A percentile compares a stretch with the other conserved stretches of the same genome.
Evolutionary conservation across 345 rosid species (phyloP).

Genomic region (Acer saccharum): DNA sequence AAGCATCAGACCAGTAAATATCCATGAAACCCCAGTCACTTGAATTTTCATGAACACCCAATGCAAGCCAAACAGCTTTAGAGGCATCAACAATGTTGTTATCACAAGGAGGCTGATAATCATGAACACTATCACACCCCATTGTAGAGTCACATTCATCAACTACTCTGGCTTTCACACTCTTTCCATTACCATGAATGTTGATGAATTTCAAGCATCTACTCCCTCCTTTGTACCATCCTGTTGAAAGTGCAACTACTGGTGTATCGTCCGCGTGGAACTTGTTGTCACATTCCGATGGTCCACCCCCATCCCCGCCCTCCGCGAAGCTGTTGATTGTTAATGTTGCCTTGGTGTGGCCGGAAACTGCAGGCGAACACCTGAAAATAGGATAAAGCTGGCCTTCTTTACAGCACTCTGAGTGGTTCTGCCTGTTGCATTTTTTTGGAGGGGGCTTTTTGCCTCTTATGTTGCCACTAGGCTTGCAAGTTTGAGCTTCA

Average conservation of each 20-base stretch:
- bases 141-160: conserved; percentile 38
- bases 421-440: conserved; percentile 31
- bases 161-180: conserved; percentile 32
- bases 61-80: conserved; percentile 37
- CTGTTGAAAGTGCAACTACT: conserved; percentile 32
- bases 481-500: conserved; percentile 27
- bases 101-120: conserved; percentile 31
- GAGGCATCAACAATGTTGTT: conserved; percentile 38
- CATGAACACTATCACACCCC: conserved; percentile 32
- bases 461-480: conserved; percentile 33
- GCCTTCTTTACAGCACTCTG: conserved; percentile 34
- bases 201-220: conserved; percentile 29
- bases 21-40: conserved; percentile 30
- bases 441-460: conserved; percentile 33
- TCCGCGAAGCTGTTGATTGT: conserved; percentile 30
- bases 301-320: conserved; percentile 25
- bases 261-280: conserved; percentile 18
- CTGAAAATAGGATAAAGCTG: conserved; percentile 27
- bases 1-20: conserved; percentile 43
- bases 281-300: conserved; percentile 26
- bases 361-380: conserved; percentile 21
- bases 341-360: conserved; percentile 27
- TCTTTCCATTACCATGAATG: conserved; percentile 30
- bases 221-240: conserved; percentile 26
- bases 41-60: conserved; percentile 25